Base-by-base conservation (phyloP, 371 early-diverging fungal genomes). In the Rhizomucor pusillus region DNA sequence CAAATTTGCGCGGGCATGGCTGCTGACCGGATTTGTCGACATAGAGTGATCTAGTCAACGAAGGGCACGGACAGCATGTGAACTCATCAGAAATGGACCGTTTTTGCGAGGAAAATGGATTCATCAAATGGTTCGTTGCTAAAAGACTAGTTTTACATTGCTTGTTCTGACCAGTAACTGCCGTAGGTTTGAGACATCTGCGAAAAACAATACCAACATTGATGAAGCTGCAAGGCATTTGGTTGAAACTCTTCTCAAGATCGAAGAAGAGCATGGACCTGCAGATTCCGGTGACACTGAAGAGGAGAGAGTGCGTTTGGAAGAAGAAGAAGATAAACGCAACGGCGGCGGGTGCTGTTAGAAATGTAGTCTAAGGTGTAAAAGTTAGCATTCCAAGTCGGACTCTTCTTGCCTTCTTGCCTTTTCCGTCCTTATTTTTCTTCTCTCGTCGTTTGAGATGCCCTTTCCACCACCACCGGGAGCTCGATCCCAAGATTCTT, bases 101-200 rank as follows among this genome's bases (percentile, higher is more conserved):
- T 41, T 80, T 79, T 49, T 84, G 84, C 52, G 63, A 78, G 35
- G 80, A 83, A 11, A 51, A 81, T 36, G 83, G 83, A 6, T 80
- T 84, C 57, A 54, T 78, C 6, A 66, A 77, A 66, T 85, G 85
- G 85, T 80, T 20, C 1, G 25, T 45, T 18, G 52, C 11, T 9
- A 7, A 43, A 4, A 29, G 10, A 53, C 9, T 13, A 25, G 23
- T 46, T 14, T 16, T 22, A 2, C 33, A 11, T 29, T 18, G 24
- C 22, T 20, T 7, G 44, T 54, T 43, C 5, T 43, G 14, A 54
- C 13, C 46, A 55, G 34, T 39, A 49, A 43, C 11, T 23, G 19
- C 50, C n/a, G n/a, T 54, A 82, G 85, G 83, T 85, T 82, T 57
- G 79, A 79, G 25, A 84, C 86, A 12, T 84, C 84, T 7, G 86